phyloP scores from a whole-genome alignment of 495 filamentous ascomycete species.

The Tuber magnatum region DNA sequence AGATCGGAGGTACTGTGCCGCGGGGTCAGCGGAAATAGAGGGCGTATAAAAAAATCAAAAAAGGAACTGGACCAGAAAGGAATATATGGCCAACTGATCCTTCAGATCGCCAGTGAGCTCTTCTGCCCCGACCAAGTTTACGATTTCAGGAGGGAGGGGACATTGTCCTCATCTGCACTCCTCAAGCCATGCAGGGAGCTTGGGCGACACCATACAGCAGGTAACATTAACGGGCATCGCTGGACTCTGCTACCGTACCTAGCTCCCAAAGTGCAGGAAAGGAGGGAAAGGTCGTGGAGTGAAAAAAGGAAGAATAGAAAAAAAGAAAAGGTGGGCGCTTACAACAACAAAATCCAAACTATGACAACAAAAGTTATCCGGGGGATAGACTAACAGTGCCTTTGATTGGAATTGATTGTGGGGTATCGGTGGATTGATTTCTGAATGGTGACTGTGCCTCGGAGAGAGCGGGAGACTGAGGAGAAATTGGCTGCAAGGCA shows the following conservation, averaged over 20 bases:
- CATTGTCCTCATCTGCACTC: background rate
- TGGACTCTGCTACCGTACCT: background rate
- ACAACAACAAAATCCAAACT: background rate
- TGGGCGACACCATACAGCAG: background rate
- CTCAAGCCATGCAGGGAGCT: background rate
- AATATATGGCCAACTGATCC: background rate
- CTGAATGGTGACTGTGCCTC: background rate
- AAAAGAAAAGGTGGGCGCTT: background rate
- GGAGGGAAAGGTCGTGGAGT: background rate
- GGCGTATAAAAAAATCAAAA: background rate
- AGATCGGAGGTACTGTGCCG: background rate
- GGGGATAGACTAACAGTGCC: background rate
- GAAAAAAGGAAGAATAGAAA: background rate
- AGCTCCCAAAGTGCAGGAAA: background rate
- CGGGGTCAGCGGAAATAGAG: slow-evolving; percentile 6
- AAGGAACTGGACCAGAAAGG: background rate
- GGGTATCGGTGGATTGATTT: background rate
- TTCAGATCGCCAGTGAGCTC: background rate
- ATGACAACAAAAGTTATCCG: background rate
- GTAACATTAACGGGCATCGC: background rate
- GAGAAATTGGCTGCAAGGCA: background rate
- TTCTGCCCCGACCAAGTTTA: background rate
- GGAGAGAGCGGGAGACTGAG: background rate
- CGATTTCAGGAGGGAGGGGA: background rate
- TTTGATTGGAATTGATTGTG: background rate